phyloP scores from a whole-genome alignment of 1,284 basidiomycete species.

The Naganishia sp. region DNA sequence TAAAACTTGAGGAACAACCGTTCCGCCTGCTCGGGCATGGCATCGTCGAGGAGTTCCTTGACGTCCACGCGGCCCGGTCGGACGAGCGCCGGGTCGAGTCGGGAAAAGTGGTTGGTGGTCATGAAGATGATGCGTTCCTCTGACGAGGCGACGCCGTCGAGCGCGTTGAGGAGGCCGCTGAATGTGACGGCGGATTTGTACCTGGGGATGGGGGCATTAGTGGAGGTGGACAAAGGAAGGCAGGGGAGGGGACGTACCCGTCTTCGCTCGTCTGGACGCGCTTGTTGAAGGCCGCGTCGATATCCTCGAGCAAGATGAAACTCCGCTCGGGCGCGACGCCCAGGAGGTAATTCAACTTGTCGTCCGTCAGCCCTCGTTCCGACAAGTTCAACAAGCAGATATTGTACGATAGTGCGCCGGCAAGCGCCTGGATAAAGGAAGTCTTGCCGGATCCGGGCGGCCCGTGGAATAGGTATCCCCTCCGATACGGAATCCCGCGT shows the following conservation, averaged over 20 bases:
- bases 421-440: slow-evolving; percentile 96
- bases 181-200: slow-evolving; percentile 95
- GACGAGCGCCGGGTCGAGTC: slow-evolving; percentile 76
- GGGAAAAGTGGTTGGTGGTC: slow-evolving; percentile 89
- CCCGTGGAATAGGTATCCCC: slow-evolving; percentile 92
- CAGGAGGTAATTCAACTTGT: slow-evolving; percentile 91
- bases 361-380: slow-evolving; percentile 93
- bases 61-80: slow-evolving; percentile 93
- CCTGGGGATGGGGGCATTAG: slow-evolving; percentile 54
- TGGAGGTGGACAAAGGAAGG: neutral
- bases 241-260: slow-evolving; percentile 60
- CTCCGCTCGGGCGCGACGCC: slow-evolving; percentile 91
- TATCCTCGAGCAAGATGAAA: slow-evolving; percentile 92
- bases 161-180: slow-evolving; percentile 93
- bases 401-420: slow-evolving; percentile 88
- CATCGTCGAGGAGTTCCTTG: slow-evolving; percentile 81
- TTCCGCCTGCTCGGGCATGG: slow-evolving; percentile 76
- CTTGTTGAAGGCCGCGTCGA: slow-evolving; percentile 96
- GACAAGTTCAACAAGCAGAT: slow-evolving; percentile 96
- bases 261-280: slow-evolving; percentile 85
- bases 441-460: slow-evolving; percentile 98
- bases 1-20: slow-evolving; percentile 87
- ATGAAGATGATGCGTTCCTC: slow-evolving; percentile 98
- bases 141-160: slow-evolving; percentile 95
- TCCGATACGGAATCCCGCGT: slow-evolving; percentile 93